Evolutionary conservation across 2,329 filamentous ascomycete genomes (phyloP), one percentile per base, ranked within the genome.

Genomic region (Colletotrichum cereale): DNA sequence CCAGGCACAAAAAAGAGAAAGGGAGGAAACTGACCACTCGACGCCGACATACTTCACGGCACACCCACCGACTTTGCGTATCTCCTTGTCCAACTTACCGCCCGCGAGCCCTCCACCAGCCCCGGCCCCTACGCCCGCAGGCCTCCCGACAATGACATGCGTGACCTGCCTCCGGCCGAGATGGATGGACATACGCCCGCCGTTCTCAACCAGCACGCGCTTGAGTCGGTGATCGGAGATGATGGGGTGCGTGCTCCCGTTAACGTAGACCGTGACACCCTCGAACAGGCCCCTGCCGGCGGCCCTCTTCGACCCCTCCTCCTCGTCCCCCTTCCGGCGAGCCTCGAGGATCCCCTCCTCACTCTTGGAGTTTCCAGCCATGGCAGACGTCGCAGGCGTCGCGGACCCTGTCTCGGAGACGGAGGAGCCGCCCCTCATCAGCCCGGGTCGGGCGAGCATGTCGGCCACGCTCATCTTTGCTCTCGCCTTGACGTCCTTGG

Each of bases 151-250:
- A 67, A 98, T 92, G 73, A 98, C 92, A 80, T 98, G 95, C 42
- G 95, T 97, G 75, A 97, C 93, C 62, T 87, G 88, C 47, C 90
- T 88, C 55, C 94, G 88, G 12, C 89, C 92, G 12, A 97, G 88
- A 70, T 90, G 86, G 44, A 94, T 87, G 4, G 93, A 91, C 75
- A 94, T 85, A 52, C 83, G 85, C 0, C 90, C 96, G 26, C 95
- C 96, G 78, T 97, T 90, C 67, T 90, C 86, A 6, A 87, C 89
- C 47, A 98, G 87, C 21, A 97, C 81, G 66, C 91, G 90, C 84
- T 96, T 97, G 68, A 98, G 87, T 79, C 89, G 92, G 83, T 97
- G 93, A 80, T 98, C 95, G 18, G 93, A 97, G 73, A 97, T 88
- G 31, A 90, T 81, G 1, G 95, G 95, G 71, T 91, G 88, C 2